These are phyloP conservation scores for Hyaloscypha hepaticicola DNA, from an alignment of 495 filamentous ascomycete genomes.

Conservation along the genomic window DNA sequence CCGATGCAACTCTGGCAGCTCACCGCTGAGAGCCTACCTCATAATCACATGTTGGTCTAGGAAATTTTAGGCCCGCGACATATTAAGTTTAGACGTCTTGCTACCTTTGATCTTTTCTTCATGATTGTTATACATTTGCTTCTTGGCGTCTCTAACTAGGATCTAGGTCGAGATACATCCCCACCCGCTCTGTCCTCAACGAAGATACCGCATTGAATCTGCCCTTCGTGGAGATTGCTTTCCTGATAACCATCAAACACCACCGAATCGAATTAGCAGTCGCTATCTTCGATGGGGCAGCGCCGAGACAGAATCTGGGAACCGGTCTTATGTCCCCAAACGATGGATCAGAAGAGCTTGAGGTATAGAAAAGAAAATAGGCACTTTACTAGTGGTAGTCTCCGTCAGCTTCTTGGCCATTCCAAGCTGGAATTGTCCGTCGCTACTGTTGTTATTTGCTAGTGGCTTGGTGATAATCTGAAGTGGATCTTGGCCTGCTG, in stretches of 20 bases:
- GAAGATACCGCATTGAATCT: slow-evolving; percentile 57
- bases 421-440: slow-evolving; percentile 57
- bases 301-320: too few relatives aligned
- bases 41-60: too few relatives aligned
- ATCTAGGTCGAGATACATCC: slow-evolving; percentile 41
- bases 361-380: too few relatives aligned
- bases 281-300: too few relatives aligned
- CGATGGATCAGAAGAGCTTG: too few relatives aligned
- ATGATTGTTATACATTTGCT: not conserved
- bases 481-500: slow-evolving; percentile 45
- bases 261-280: too few relatives aligned
- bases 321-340: too few relatives aligned
- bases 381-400: slow-evolving; percentile 46
- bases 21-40: too few relatives aligned
- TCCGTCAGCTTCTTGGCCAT: slow-evolving; percentile 58
- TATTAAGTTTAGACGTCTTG: too few relatives aligned
- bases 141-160: not conserved
- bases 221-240: slow-evolving; percentile 48
- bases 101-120: not conserved
- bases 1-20: too few relatives aligned
- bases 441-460: slow-evolving; percentile 51
- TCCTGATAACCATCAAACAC: slow-evolving; percentile 55
- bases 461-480: slow-evolving; percentile 46
- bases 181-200: slow-evolving; percentile 49
- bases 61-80: too few relatives aligned